A percentile compares a stretch with the other conserved stretches of the same genome.
Conservation (phyloP, 75 land plant species). For the Selaginella tamariscina region DNA sequence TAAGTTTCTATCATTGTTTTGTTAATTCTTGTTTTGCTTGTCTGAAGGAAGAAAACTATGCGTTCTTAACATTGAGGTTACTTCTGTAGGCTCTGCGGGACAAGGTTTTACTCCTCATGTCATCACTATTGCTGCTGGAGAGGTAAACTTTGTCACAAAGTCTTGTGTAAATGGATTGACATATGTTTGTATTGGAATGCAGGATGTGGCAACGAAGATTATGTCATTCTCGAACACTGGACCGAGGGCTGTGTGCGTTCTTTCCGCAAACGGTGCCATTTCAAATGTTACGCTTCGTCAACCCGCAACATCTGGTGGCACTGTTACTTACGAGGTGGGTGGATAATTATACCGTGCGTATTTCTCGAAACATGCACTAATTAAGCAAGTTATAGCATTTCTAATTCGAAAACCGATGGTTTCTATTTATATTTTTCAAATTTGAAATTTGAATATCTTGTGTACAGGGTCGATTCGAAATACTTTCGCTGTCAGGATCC, state of each 20-base stretch:
- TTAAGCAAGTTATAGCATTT: too few relatives aligned
- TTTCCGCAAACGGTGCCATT: constrained; percentile 12
- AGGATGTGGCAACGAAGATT: constrained; percentile 9
- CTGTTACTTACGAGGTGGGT: constrained; percentile 9
- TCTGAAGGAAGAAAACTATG: too few relatives aligned
- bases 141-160: too few relatives aligned
- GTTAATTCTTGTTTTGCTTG: background rate
- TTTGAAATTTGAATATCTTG: background rate
- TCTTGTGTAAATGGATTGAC: too few relatives aligned
- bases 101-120: constrained; percentile 51
- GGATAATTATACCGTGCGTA: background rate
- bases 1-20: background rate
- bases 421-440: background rate
- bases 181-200: too few relatives aligned
- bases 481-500: constrained; percentile 66
- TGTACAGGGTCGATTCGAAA: constrained; percentile 74
- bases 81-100: constrained; percentile 35
- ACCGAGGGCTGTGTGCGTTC: constrained; percentile 3
- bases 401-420: too few relatives aligned
- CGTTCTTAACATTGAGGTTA: too few relatives aligned
- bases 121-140: constrained; percentile 35
- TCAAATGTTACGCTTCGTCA: constrained; percentile 12
- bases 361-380: too few relatives aligned
- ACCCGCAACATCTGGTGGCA: constrained; percentile 4
- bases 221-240: background rate